These are phyloP conservation scores for Debaryomyces fabryi DNA, from an alignment of 1,139 yeast genomes.

Conservation along the genomic window DNA sequence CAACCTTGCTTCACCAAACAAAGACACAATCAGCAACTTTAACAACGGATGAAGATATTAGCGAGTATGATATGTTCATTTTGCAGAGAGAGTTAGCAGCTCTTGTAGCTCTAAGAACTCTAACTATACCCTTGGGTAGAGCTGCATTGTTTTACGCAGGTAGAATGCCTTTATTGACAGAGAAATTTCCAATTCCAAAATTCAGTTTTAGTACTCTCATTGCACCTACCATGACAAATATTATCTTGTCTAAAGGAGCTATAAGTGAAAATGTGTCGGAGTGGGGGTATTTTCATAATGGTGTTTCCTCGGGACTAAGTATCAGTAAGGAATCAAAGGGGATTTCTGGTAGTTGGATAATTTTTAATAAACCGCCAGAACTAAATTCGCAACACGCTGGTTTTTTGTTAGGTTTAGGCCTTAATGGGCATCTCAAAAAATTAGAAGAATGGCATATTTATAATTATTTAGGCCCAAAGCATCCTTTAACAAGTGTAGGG, in stretches of 20 bases:
- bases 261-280: slow-evolving; percentile 54
- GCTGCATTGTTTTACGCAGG: slow-evolving; percentile 74
- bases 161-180: slow-evolving; percentile 79
- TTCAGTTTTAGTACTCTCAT: slow-evolving; percentile 71
- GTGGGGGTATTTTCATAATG: slow-evolving; percentile 94
- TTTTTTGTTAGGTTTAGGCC: slow-evolving; percentile 85
- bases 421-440: slow-evolving; percentile 82
- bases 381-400: slow-evolving; percentile 91
- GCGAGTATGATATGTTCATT: slow-evolving; percentile 61
- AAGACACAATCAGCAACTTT: slow-evolving; percentile 57
- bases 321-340: slow-evolving; percentile 70
- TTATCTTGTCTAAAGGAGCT: slow-evolving; percentile 59
- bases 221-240: slow-evolving; percentile 66
- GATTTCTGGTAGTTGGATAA: slow-evolving; percentile 90
- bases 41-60: slow-evolving; percentile 36
- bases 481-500: slow-evolving; percentile 83
- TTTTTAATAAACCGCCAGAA: slow-evolving; percentile 75
- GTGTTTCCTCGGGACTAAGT: slow-evolving; percentile 84
- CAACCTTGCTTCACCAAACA: slow-evolving; percentile 70
- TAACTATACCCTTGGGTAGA: slow-evolving; percentile 77
- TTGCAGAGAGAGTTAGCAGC: slow-evolving; percentile 68
- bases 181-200: slow-evolving; percentile 77
- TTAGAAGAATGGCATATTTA: slow-evolving; percentile 97
- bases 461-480: slow-evolving; percentile 90
- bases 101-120: slow-evolving; percentile 68